phyloP scores from a whole-genome alignment of 305 asterid genomes.

The Euphrasia arctica region DNA sequence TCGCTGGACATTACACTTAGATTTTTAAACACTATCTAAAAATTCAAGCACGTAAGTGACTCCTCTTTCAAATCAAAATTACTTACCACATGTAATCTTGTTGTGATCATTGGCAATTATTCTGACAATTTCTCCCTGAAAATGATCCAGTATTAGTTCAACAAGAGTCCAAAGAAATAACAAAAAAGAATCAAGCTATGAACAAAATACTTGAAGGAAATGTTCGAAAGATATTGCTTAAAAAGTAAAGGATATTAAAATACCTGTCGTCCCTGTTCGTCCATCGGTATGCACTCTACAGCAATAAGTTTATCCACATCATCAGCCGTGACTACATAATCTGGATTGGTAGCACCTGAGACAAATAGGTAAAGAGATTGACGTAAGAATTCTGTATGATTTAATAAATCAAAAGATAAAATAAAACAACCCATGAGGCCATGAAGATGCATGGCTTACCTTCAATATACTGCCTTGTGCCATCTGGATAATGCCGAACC shows the following conservation, averaged over 20 bases:
- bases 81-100: slow-evolving; percentile 96
- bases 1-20: neutral
- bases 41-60: slow-evolving; percentile 3
- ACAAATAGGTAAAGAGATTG: slow-evolving; percentile 13
- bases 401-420: neutral
- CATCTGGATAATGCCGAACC: slow-evolving; percentile 99
- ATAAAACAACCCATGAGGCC: too few species aligned
- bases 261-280: slow-evolving; percentile 94
- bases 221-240: slow-evolving; percentile 18
- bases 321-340: slow-evolving; percentile 90
- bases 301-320: slow-evolving; percentile 92
- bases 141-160: slow-evolving; percentile 25
- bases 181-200: too few species aligned
- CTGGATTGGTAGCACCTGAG: slow-evolving; percentile 98
- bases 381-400: neutral
- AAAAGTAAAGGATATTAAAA: slow-evolving; percentile 17
- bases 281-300: slow-evolving; percentile 99
- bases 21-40: too few species aligned
- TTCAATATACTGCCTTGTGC: slow-evolving; percentile 93
- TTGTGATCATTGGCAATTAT: slow-evolving; percentile 88
- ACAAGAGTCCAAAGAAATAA: neutral
- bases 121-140: slow-evolving; percentile 93
- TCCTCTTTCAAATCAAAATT: slow-evolving; percentile 18
- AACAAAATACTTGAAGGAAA: slow-evolving; percentile 5
- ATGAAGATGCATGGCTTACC: slow-evolving; percentile 39